Evolutionary conservation across 108 stramenopile genomes (phyloP).

Genomic region (Cyclotella baltica): DNA sequence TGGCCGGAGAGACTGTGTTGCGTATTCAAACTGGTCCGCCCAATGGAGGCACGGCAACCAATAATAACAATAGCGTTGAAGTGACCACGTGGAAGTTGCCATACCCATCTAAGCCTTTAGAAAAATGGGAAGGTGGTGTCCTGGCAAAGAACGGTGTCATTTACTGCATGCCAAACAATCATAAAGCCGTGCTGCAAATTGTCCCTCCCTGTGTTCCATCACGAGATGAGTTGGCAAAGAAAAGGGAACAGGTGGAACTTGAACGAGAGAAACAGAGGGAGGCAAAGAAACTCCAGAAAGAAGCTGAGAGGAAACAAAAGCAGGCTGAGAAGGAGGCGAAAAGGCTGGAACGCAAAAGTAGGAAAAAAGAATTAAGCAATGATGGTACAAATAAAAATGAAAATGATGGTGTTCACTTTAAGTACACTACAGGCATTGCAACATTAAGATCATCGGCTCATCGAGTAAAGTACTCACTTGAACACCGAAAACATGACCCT

Average conservation of each 20-base stretch:
- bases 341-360: slow-evolving; percentile 18
- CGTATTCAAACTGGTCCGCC: slow-evolving; percentile 55
- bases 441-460: slow-evolving; percentile 85
- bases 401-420: slow-evolving; percentile 36
- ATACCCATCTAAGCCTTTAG: slow-evolving; percentile 57
- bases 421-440: slow-evolving; percentile 80
- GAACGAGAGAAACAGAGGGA: slow-evolving; percentile 34
- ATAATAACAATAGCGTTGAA: slow-evolving; percentile 25
- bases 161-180: slow-evolving; percentile 79
- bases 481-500: slow-evolving; percentile 73
- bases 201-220: slow-evolving; percentile 57
- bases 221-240: slow-evolving; percentile 42
- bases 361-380: slow-evolving; percentile 25
- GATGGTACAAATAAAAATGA: background rate
- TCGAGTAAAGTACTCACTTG: slow-evolving; percentile 77
- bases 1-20: slow-evolving; percentile 72
- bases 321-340: slow-evolving; percentile 38
- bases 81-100: slow-evolving; percentile 78
- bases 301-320: slow-evolving; percentile 23
- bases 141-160: slow-evolving; percentile 72
- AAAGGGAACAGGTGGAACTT: slow-evolving; percentile 29
- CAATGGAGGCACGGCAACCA: background rate
- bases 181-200: slow-evolving; percentile 82
- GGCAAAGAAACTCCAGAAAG: slow-evolving; percentile 12
- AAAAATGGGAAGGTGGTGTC: slow-evolving; percentile 89